These are phyloP conservation scores for Penicillium oxalicum DNA, from an alignment of 2,329 filamentous ascomycete species.

Conservation along the genomic window DNA sequence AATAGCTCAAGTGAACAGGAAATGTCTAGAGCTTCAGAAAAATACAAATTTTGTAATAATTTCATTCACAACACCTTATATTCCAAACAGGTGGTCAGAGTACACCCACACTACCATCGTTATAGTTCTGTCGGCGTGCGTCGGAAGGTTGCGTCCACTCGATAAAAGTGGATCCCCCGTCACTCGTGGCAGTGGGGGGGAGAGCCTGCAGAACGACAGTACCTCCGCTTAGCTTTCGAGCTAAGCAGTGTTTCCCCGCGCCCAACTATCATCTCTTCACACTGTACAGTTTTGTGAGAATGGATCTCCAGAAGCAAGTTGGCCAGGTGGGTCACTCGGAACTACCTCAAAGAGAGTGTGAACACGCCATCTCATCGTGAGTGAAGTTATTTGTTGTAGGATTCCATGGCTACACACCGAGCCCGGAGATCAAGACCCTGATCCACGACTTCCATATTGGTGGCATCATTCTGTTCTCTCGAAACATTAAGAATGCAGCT, in stretches of 20 bases:
- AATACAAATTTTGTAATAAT: no score
- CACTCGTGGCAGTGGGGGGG: no score
- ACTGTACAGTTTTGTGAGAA: slow-evolving; percentile 15
- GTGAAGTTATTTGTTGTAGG: slow-evolving; percentile 42
- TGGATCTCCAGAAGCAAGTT: slow-evolving; percentile 26
- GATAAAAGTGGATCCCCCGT: no score
- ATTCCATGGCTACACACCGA: slow-evolving; percentile 37
- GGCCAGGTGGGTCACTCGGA: slow-evolving; percentile 26
- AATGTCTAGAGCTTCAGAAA: no score
- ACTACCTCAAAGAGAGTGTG: background rate
- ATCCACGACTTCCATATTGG: slow-evolving; percentile 40
- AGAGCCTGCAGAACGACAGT: no score
- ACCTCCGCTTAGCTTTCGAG: no score
- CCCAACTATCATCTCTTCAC: background rate
- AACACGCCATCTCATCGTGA: background rate
- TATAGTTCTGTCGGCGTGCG: no score
- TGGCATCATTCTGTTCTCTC: slow-evolving; percentile 38
- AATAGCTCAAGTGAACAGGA: no score
- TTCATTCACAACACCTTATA: no score
- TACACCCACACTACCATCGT: no score
- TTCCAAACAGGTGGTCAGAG: no score
- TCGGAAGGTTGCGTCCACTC: no score
- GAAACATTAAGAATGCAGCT: slow-evolving; percentile 35
- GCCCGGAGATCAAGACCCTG: slow-evolving; percentile 38
- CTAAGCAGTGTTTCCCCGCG: background rate